These are phyloP conservation scores for Heritiera littoralis DNA, from an alignment of 345 rosid species.

Conservation along the genomic window DNA sequence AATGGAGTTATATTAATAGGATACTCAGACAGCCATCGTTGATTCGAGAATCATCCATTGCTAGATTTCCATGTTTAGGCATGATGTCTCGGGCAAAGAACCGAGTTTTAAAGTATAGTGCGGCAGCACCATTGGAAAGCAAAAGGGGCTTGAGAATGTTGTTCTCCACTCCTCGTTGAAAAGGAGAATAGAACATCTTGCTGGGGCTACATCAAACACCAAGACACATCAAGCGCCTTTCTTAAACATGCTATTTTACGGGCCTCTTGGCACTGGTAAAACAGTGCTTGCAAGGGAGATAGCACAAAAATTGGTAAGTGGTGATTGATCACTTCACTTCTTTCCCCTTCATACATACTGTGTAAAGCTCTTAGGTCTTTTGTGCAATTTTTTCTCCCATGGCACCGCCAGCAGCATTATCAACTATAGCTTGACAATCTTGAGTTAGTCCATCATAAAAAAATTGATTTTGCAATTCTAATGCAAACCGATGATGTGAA, in stretches of 20 bases:
- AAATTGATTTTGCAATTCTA: no score
- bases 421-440: no score
- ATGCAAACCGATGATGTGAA: no score
- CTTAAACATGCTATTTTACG: slow-evolving; percentile 96
- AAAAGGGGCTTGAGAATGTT: slow-evolving; percentile 59
- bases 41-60: slow-evolving; percentile 83
- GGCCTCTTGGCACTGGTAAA: slow-evolving; percentile 98
- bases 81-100: slow-evolving; percentile 42
- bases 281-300: slow-evolving; percentile 95
- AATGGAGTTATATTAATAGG: slow-evolving; percentile 88
- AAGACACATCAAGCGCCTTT: slow-evolving; percentile 87
- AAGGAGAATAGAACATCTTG: slow-evolving; percentile 84
- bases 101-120: slow-evolving; percentile 36
- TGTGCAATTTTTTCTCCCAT: no score
- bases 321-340: slow-evolving; percentile 7
- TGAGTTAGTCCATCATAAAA: no score
- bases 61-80: slow-evolving; percentile 65
- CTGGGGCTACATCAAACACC: slow-evolving; percentile 64
- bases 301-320: slow-evolving; percentile 78
- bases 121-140: slow-evolving; percentile 36
- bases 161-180: slow-evolving; percentile 78
- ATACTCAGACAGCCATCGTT: slow-evolving; percentile 92
- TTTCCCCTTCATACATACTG: not conserved
- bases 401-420: no score
- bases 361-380: no score